Evolutionary conservation across 2,329 filamentous ascomycete genomes (phyloP).

Genomic region (Nothopassalora personata): DNA sequence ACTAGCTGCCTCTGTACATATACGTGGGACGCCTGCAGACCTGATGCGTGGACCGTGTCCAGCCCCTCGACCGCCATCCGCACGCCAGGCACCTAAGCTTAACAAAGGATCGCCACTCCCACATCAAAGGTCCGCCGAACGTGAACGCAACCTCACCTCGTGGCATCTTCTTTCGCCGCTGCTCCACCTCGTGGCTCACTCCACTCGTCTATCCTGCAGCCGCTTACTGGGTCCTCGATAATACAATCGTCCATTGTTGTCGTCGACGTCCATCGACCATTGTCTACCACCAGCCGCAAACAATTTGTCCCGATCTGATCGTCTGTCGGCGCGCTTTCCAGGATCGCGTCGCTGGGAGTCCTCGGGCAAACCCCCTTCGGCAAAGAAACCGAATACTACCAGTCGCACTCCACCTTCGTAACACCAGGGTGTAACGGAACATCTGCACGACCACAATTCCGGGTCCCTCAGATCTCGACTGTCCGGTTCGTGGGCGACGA

Average conservation of each 20-base stretch:
- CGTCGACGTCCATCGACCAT: not conserved
- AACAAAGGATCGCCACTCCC: conserved; percentile 48
- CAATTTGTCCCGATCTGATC: not conserved
- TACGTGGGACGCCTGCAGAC: conserved; percentile 25
- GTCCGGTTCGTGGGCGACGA: conserved; percentile 33
- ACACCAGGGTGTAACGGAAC: conserved; percentile 38
- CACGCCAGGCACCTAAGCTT: conserved; percentile 44
- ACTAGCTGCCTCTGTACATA: conserved; percentile 25
- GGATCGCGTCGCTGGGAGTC: conserved; percentile 31
- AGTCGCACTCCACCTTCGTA: conserved; percentile 27
- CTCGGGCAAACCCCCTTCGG: conserved; percentile 35
- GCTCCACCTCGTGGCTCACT: not conserved
- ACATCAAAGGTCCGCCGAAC: conserved; percentile 26
- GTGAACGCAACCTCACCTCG: conserved; percentile 25
- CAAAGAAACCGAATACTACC: conserved; percentile 24
- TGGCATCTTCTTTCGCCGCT: conserved; percentile 6
- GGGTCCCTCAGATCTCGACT: conserved; percentile 37
- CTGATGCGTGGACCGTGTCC: conserved; percentile 36
- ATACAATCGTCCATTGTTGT: conserved; percentile 5
- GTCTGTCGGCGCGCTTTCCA: conserved; percentile 6
- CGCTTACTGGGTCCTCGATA: not conserved
- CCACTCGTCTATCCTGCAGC: not conserved
- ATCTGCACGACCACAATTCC: conserved; percentile 45
- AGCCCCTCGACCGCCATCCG: conserved; percentile 43
- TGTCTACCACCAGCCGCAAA: conserved; percentile 7